Percentiles rank a stretch among this genome's conserved stretches.
These are phyloP conservation scores for Melampsora abietis-canadensis DNA, from an alignment of 1,284 basidiomycete species.

Conservation along the genomic window DNA sequence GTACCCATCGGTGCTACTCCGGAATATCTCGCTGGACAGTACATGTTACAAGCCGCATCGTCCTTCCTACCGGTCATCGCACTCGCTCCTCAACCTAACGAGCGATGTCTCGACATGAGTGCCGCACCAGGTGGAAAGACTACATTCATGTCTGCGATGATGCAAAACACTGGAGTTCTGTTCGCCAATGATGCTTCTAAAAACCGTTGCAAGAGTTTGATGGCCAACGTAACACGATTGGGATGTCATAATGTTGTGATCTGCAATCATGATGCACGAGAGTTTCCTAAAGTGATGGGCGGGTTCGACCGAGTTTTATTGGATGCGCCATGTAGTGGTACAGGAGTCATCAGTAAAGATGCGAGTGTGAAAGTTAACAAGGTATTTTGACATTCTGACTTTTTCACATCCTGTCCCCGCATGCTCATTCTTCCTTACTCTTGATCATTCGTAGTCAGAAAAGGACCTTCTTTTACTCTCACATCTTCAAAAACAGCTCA, in stretches of 20 bases:
- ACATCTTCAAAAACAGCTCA: slow-evolving; percentile 96
- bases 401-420: neutral
- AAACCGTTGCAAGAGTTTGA: slow-evolving; percentile 88
- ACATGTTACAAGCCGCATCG: slow-evolving; percentile 98
- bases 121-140: slow-evolving; percentile 97
- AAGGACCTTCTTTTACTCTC: slow-evolving; percentile 91
- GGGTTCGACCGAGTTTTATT: slow-evolving; percentile 94
- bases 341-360: slow-evolving; percentile 97
- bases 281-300: slow-evolving; percentile 99
- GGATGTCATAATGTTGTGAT: slow-evolving; percentile 98
- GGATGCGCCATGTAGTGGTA: slow-evolving; percentile 96
- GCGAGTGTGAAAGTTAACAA: slow-evolving; percentile 97
- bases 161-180: slow-evolving; percentile 96
- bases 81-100: slow-evolving; percentile 83
- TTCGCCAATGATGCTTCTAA: slow-evolving; percentile 98
- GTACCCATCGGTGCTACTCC: slow-evolving; percentile 93
- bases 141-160: slow-evolving; percentile 88
- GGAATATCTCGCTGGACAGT: slow-evolving; percentile 97
- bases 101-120: slow-evolving; percentile 96
- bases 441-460: slow-evolving; percentile 61
- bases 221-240: slow-evolving; percentile 91
- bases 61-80: slow-evolving; percentile 99
- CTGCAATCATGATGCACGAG: slow-evolving; percentile 93
- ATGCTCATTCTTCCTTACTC: neutral
- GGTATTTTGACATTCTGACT: slow-evolving; percentile 3